phyloP scores from a whole-genome alignment of 768 basidiomycete species.

The Naganishia onofrii region DNA sequence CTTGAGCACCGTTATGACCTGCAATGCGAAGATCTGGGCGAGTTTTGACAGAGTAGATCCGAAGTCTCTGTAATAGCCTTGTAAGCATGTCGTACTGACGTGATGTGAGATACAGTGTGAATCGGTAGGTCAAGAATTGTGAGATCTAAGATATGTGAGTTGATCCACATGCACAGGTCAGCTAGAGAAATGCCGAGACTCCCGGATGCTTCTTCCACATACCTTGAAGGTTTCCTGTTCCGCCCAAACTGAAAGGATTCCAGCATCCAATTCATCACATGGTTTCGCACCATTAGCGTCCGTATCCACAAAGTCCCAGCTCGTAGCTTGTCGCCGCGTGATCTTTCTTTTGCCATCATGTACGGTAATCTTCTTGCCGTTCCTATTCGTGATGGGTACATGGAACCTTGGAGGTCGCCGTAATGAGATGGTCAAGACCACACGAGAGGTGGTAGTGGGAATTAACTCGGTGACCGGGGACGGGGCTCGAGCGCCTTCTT shows the following conservation, averaged over 20 bases:
- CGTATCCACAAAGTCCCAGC: slow-evolving; percentile 15
- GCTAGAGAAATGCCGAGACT: neutral
- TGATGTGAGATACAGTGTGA: slow-evolving; percentile 23
- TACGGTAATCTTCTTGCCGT: slow-evolving; percentile 2
- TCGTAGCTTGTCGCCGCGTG: neutral
- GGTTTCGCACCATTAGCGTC: neutral
- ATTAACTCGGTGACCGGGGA: slow-evolving; percentile 15
- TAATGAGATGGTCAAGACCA: slow-evolving; percentile 31
- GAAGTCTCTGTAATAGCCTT: slow-evolving; percentile 10
- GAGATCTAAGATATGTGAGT: slow-evolving; percentile 8
- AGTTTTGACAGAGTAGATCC: slow-evolving; percentile 13
- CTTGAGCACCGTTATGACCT: slow-evolving; percentile 8
- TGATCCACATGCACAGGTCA: neutral
- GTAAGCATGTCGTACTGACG: slow-evolving; percentile 23
- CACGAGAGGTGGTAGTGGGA: slow-evolving; percentile 9
- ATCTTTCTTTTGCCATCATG: slow-evolving; percentile 13
- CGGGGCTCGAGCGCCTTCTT: neutral
- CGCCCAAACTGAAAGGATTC: slow-evolving; percentile 11
- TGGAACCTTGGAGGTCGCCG: slow-evolving; percentile 30
- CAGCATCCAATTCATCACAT: slow-evolving; percentile 18
- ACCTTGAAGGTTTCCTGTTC: slow-evolving; percentile 34
- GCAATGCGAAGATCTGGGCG: slow-evolving; percentile 6
- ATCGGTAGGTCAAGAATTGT: slow-evolving; percentile 29
- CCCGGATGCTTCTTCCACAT: neutral
- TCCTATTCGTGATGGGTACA: slow-evolving; percentile 13